Conservation (phyloP, 306 rosid species). For the Casuarina equisetifolia region DNA sequence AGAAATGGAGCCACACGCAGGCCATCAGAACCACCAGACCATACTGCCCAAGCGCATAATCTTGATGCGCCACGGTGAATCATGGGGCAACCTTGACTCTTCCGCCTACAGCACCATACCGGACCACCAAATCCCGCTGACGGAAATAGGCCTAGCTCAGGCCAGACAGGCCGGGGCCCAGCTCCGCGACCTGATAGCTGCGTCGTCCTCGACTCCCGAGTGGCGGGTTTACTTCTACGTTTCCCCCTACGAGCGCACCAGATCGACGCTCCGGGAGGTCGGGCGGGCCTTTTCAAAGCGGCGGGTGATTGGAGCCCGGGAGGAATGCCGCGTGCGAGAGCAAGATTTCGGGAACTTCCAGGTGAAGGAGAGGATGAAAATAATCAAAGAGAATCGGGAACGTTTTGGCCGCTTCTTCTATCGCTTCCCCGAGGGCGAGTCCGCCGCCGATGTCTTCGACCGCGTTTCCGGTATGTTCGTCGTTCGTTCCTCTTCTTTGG, state of each 20-base stretch:
- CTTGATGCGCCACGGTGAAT: conserved; percentile 84
- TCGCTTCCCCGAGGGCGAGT: conserved; percentile 91
- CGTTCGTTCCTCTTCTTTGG: background rate
- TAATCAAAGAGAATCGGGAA: conserved; percentile 52
- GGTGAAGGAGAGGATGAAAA: conserved; percentile 63
- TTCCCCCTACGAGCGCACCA: conserved; percentile 77
- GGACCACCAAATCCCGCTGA: conserved; percentile 59
- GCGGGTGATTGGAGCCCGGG: conserved; percentile 75
- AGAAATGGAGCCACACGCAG: background rate
- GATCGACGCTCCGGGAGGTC: conserved; percentile 80
- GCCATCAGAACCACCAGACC: background rate
- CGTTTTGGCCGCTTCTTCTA: conserved; percentile 78
- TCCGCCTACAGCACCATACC: conserved; percentile 67
- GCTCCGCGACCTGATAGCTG: conserved; percentile 37
- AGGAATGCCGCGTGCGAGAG: conserved; percentile 89
- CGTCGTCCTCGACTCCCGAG: conserved; percentile 31
- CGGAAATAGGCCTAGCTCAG: conserved; percentile 53
- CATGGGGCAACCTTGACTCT: conserved; percentile 68
- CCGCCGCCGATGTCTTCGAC: conserved; percentile 94
- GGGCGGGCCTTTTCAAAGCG: conserved; percentile 65
- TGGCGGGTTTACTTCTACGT: conserved; percentile 90
- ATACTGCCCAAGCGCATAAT: conserved; percentile 76
- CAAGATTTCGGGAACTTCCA: conserved; percentile 96
- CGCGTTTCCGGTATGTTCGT: conserved; percentile 73
- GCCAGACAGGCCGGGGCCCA: conserved; percentile 57